Evolutionary conservation across 1,284 basidiomycete genomes (phyloP).

Genomic region (Schizophyllum amplum): DNA sequence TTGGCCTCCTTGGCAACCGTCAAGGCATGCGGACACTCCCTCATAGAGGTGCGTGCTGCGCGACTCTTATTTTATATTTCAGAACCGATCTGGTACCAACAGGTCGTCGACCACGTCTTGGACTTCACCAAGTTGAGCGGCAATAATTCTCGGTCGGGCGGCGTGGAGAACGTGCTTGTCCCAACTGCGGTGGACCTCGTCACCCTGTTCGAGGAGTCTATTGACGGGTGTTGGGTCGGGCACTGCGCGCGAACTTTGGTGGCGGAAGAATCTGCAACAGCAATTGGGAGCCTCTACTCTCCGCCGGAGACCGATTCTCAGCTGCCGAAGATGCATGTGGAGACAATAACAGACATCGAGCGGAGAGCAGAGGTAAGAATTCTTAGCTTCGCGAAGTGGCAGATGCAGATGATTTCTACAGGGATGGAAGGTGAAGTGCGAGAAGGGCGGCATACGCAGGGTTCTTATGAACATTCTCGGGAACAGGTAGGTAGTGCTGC

Average conservation of each 20-base stretch:
- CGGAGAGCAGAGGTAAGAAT: constrained; percentile 52
- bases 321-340: constrained; percentile 44
- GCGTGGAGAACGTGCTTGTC: constrained; percentile 66
- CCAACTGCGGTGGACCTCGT: constrained; percentile 43
- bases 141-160: constrained; percentile 62
- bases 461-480: constrained; percentile 95
- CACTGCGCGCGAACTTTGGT: constrained; percentile 74
- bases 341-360: constrained; percentile 86
- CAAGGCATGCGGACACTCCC: constrained; percentile 78
- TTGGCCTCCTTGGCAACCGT: constrained; percentile 84
- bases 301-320: constrained; percentile 45
- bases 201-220: constrained; percentile 90
- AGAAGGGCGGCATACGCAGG: constrained; percentile 87
- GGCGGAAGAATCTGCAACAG: constrained; percentile 44
- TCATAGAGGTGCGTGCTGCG: constrained; percentile 52
- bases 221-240: constrained; percentile 94
- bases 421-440: constrained; percentile 87
- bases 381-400: not conserved
- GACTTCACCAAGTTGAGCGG: constrained; percentile 96
- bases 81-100: too few species aligned
- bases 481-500: constrained; percentile 90
- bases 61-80: not conserved
- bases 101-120: constrained; percentile 89
- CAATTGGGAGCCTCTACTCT: constrained; percentile 90
- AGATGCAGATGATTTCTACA: constrained; percentile 20